phyloP scores from a whole-genome alignment of 2,329 filamentous ascomycete species.

The Stemphylium beticola region DNA sequence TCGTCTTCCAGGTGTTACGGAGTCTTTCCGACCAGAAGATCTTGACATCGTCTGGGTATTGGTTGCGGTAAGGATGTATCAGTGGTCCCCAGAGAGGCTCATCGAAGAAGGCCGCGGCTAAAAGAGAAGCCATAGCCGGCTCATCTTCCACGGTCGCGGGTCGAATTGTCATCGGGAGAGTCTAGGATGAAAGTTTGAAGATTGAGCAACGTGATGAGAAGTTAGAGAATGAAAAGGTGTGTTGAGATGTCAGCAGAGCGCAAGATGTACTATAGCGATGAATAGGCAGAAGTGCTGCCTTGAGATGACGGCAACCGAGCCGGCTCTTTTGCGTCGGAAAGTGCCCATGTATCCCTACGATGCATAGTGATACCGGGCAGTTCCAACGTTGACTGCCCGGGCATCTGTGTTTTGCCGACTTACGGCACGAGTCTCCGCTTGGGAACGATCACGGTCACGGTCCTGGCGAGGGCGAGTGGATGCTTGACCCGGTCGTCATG shows the following conservation, averaged over 20 bases:
- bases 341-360: too few species aligned
- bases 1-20: conserved; percentile 22
- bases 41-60: conserved; percentile 32
- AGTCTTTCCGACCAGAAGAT: conserved; percentile 32
- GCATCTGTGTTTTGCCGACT: neutral
- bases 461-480: too few species aligned
- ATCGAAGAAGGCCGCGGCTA: conserved; percentile 36
- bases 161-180: conserved; percentile 25
- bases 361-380: too few species aligned
- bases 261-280: neutral
- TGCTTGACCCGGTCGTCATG: too few species aligned
- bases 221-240: too few species aligned
- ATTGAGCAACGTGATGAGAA: neutral
- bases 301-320: neutral
- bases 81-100: conserved; percentile 36
- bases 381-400: neutral
- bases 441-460: too few species aligned
- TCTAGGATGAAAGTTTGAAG: too few species aligned
- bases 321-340: too few species aligned
- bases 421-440: neutral
- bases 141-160: conserved; percentile 25
- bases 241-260: neutral
- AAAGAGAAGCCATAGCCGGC: conserved; percentile 24
- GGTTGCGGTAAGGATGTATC: conserved; percentile 35
- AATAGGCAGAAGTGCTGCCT: neutral